Conservation (phyloP, 495 filamentous ascomycete species). For the Apodospora peruviana region DNA sequence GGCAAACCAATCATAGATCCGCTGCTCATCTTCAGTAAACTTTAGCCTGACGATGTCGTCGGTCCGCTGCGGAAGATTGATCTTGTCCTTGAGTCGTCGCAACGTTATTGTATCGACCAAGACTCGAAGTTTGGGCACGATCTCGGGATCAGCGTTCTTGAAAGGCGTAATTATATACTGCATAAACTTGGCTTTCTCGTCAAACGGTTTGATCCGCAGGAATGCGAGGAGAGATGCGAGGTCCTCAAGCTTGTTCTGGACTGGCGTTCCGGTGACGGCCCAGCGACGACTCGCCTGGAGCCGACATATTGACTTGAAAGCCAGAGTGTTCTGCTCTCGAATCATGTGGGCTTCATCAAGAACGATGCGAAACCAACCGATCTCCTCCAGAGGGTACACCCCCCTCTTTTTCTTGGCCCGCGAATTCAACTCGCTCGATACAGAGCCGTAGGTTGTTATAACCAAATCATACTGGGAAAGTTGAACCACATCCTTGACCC, state of each 20-base stretch:
- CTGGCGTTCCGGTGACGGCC: constrained; percentile 91
- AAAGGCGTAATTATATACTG: constrained; percentile 78
- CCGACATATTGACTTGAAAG: constrained; percentile 79
- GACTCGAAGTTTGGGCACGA: constrained; percentile 78
- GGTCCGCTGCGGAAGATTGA: constrained; percentile 67
- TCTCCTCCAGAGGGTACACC: constrained; percentile 61
- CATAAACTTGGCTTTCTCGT: constrained; percentile 66
- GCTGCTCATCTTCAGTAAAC: constrained; percentile 45
- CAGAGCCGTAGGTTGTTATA: constrained; percentile 84
- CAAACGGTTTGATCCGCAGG: constrained; percentile 78
- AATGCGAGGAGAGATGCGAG: constrained; percentile 87
- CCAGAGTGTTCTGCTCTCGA: constrained; percentile 71
- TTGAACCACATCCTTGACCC: constrained; percentile 59
- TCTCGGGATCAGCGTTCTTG: constrained; percentile 72
- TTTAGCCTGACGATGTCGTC: constrained; percentile 66
- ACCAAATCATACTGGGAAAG: constrained; percentile 75
- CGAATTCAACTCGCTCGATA: constrained; percentile 69
- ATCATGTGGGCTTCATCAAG: constrained; percentile 96
- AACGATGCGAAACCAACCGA: constrained; percentile 92
- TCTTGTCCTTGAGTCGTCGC: constrained; percentile 86
- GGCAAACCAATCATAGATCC: constrained; percentile 51
- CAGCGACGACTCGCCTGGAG: constrained; percentile 78
- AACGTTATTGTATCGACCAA: constrained; percentile 89
- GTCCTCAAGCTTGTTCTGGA: constrained; percentile 90
- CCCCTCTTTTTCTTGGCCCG: constrained; percentile 54